Conservation (phyloP, 2,329 filamentous ascomycete genomes). For the Neopestalotiopsis clavispora region DNA sequence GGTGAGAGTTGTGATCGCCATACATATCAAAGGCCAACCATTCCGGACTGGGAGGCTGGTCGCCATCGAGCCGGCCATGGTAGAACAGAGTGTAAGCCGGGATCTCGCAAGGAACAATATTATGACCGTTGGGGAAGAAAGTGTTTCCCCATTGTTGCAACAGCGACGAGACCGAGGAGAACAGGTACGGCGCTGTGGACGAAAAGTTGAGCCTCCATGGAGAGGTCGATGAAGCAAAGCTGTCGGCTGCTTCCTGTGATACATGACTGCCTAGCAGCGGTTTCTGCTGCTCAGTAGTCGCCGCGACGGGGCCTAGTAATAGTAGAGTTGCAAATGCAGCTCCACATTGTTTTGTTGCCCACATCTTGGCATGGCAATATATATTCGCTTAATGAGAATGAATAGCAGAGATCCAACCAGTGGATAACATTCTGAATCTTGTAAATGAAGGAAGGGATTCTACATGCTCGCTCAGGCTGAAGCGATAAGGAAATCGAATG, state of each 20-base stretch:
- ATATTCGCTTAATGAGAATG: neutral
- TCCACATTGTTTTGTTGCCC: neutral
- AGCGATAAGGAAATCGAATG: neutral
- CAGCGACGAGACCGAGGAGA: conserved; percentile 50
- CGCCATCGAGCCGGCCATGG: conserved; percentile 49
- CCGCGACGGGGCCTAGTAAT: neutral
- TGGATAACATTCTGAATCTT: neutral
- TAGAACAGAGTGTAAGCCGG: conserved; percentile 53
- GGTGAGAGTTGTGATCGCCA: neutral
- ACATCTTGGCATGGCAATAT: conserved; percentile 9
- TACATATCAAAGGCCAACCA: conserved; percentile 56
- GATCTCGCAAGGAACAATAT: conserved; percentile 50
- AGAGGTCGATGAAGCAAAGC: neutral
- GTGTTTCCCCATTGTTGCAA: conserved; percentile 57
- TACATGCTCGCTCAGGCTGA: neutral
- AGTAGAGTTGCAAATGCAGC: conserved; percentile 11
- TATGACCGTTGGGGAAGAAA: conserved; percentile 55
- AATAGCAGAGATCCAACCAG: neutral
- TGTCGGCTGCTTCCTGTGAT: neutral
- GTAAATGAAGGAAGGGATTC: neutral
- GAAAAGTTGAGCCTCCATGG: conserved; percentile 48
- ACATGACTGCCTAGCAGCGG: conserved; percentile 8
- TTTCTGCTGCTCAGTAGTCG: neutral
- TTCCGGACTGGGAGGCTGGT: conserved; percentile 51
- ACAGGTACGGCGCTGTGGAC: conserved; percentile 51